Evolutionary conservation across 2,329 filamentous ascomycete genomes (phyloP), one percentile per base, ranked within the genome.

Genomic region (Tolypocladium capitatum): DNA sequence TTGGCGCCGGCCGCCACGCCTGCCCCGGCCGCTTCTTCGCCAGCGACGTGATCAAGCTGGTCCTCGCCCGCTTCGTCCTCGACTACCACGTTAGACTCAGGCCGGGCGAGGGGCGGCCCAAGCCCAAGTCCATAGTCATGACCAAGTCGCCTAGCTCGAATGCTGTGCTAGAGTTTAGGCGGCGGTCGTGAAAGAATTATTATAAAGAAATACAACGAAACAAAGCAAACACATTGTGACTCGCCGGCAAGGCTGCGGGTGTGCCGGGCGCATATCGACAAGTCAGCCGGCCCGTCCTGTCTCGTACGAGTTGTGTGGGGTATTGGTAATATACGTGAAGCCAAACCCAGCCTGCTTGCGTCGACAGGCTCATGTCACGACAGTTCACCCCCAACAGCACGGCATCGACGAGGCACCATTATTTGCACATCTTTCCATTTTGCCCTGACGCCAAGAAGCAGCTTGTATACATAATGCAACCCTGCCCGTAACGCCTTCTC

Each of bases 11-110:
- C 34, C 67, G 67, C 51, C 68, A 72, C 51, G 68, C 71, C 3
- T 74, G 71, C 43, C 71, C 71, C 0, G 71, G 71, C 2, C 63
- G 71, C 11, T 74, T 73, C 59, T 72, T 73, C 52, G 70, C 69
- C 14, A 58, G 62, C 27, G 68, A 70, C 52, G 67, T 68, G 55
- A 67, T 73, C 52, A 72, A 73, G 60, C 60, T 71, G 52, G 57
- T 70, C 42, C 51, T 73, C 45, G 63, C 66, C 0, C 64, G 65
- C 49, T 60, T 69, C 34, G 54, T 73, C n/a, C 58, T 70, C 43
- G 60, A 64, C 50, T 73, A 69, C 48, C 69, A 73, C 28, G 59
- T 69, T 32, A 61, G 61, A 36, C 58, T 71, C 6, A 62, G 63
- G 51, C 54, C 62, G 5, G 69, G 68, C 20, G 59, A 66, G 49